A percentile compares a stretch with the other conserved stretches of the same genome.
Conservation (phyloP, 805 yeast genomes). For the Debaryomyces castellii region DNA sequence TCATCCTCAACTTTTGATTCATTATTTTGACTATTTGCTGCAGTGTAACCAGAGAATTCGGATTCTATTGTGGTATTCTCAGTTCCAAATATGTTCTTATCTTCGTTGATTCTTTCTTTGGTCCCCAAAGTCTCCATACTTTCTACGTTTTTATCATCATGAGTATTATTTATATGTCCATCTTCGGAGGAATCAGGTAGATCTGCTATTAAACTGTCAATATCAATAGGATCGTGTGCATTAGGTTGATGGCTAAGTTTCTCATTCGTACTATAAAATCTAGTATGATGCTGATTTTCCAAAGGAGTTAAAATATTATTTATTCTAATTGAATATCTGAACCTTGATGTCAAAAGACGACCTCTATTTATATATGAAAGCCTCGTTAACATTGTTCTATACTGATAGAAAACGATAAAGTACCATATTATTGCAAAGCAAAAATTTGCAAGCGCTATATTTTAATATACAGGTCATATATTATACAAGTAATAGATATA, state of each 20-base stretch:
- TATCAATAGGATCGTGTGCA: neutral
- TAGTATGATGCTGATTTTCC: neutral
- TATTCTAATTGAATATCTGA: neutral
- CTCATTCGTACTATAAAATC: neutral
- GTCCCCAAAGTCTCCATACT: too few relatives aligned
- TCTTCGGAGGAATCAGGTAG: neutral
- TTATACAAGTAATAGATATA: neutral
- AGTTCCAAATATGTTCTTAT: too few relatives aligned
- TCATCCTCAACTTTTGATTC: constrained; percentile 3
- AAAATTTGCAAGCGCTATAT: neutral
- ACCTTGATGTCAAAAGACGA: neutral
- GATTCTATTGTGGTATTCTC: too few relatives aligned
- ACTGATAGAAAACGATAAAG: neutral
- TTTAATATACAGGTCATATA: neutral
- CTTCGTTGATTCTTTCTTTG: too few relatives aligned
- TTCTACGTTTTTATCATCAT: neutral
- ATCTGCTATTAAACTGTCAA: neutral
- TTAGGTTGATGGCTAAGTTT: neutral
- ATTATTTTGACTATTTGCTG: neutral
- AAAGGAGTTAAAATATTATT: neutral
- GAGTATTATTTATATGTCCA: neutral
- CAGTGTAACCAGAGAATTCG: too few relatives aligned
- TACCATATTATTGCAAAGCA: neutral
- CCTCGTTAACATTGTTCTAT: neutral
- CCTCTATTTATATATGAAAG: neutral